Conservation (phyloP, 495 filamentous ascomycete genomes). For the Penicillium waksmanii region DNA sequence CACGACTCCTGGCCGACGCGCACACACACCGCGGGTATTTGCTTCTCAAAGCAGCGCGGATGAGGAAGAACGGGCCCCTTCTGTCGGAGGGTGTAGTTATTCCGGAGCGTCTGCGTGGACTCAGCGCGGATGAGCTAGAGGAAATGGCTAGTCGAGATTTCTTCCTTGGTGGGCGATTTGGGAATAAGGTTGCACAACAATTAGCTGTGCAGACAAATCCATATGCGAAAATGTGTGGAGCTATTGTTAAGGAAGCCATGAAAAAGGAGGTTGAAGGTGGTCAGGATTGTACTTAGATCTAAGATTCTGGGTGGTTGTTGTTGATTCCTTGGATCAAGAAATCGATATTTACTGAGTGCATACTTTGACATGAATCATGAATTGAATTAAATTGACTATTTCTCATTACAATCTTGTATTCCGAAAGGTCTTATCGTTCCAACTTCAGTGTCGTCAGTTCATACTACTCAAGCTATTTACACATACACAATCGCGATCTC, state of each 20-base stretch:
- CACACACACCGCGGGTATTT: slow-evolving; percentile 79
- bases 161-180: slow-evolving; percentile 73
- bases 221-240: slow-evolving; percentile 85
- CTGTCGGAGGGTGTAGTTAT: slow-evolving; percentile 11
- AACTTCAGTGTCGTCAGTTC: slow-evolving; percentile 9
- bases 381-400: background rate
- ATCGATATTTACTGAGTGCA: background rate
- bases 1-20: slow-evolving; percentile 66
- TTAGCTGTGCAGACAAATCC: slow-evolving; percentile 83
- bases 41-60: slow-evolving; percentile 64
- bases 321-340: background rate
- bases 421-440: background rate
- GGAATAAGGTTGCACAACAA: slow-evolving; percentile 74
- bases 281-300: background rate
- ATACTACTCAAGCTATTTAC: slow-evolving; percentile 18
- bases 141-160: slow-evolving; percentile 76
- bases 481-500: slow-evolving; percentile 3
- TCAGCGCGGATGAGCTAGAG: slow-evolving; percentile 64
- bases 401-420: background rate
- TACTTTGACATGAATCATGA: background rate
- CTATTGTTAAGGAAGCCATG: slow-evolving; percentile 85
- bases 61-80: slow-evolving; percentile 25
- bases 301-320: background rate
- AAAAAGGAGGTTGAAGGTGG: slow-evolving; percentile 63
- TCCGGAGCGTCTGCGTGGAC: slow-evolving; percentile 37